Evolutionary conservation across 805 yeast genomes (phyloP).

Genomic region (Saccharomycopsis lassenensis): DNA sequence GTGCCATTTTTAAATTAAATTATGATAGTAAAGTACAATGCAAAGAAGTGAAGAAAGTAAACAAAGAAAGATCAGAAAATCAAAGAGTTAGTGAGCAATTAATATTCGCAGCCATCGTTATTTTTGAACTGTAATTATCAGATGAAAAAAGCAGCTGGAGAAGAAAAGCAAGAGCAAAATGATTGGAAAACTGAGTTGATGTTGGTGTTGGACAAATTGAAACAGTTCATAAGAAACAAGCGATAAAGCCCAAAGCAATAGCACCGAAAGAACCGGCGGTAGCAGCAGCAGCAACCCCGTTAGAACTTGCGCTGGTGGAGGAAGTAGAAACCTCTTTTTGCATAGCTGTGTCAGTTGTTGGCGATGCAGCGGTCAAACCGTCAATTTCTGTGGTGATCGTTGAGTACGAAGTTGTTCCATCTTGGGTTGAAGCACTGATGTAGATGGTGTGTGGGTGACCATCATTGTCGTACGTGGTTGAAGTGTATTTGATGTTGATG

Average conservation of each 20-base stretch:
- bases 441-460: slow-evolving; percentile 14
- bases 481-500: slow-evolving; percentile 5
- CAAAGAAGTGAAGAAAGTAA: too few species aligned
- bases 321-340: slow-evolving; percentile 3
- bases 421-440: slow-evolving; percentile 7
- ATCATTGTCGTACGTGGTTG: slow-evolving; percentile 15
- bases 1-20: too few species aligned
- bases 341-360: slow-evolving; percentile 8
- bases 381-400: slow-evolving; percentile 6
- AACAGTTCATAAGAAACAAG: background rate
- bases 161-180: too few species aligned
- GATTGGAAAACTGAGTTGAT: too few species aligned
- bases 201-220: too few species aligned
- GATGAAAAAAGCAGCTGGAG: too few species aligned
- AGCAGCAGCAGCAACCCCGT: slow-evolving; percentile 6
- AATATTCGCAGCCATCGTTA: too few species aligned
- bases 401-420: slow-evolving; percentile 1
- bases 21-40: too few species aligned
- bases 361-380: slow-evolving; percentile 5
- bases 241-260: slow-evolving; percentile 2
- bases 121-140: too few species aligned
- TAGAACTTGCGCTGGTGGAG: background rate
- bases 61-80: too few species aligned
- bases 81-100: too few species aligned
- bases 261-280: slow-evolving; percentile 11